phyloP scores from a whole-genome alignment of 2,329 filamentous ascomycete species.

The Paecilomyces sp. region DNA sequence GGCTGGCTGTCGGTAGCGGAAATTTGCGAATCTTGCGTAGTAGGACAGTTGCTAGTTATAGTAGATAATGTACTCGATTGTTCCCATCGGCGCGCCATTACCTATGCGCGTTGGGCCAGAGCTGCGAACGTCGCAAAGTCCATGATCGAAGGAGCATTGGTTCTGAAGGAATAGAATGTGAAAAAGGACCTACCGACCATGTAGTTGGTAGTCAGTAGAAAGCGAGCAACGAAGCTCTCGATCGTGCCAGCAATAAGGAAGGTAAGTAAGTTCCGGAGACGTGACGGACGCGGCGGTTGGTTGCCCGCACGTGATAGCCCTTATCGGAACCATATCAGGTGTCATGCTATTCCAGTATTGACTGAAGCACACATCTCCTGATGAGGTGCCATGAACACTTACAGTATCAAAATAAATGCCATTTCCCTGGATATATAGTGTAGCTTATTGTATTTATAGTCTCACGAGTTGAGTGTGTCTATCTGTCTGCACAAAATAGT shows the following conservation, averaged over 20 bases:
- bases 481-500: background rate
- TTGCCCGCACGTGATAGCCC: conserved; percentile 24
- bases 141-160: conserved; percentile 10
- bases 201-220: background rate
- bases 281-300: conserved; percentile 19
- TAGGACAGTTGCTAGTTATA: conserved; percentile 4
- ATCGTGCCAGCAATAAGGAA: conserved; percentile 3
- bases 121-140: conserved; percentile 7
- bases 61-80: conserved; percentile 10
- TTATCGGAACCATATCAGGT: background rate
- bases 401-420: background rate
- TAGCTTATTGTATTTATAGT: background rate
- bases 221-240: background rate
- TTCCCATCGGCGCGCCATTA: conserved; percentile 17
- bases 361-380: background rate
- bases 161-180: background rate
- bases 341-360: too few species aligned
- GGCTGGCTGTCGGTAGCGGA: conserved; percentile 7
- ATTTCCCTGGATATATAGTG: background rate
- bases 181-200: background rate
- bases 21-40: conserved; percentile 5
- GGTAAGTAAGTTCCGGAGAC: conserved; percentile 7
- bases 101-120: conserved; percentile 14
- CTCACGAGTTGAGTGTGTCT: background rate
- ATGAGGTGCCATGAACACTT: background rate